Conservation (phyloP, 306 rosid genomes). For the Cucumis melo region DNA sequence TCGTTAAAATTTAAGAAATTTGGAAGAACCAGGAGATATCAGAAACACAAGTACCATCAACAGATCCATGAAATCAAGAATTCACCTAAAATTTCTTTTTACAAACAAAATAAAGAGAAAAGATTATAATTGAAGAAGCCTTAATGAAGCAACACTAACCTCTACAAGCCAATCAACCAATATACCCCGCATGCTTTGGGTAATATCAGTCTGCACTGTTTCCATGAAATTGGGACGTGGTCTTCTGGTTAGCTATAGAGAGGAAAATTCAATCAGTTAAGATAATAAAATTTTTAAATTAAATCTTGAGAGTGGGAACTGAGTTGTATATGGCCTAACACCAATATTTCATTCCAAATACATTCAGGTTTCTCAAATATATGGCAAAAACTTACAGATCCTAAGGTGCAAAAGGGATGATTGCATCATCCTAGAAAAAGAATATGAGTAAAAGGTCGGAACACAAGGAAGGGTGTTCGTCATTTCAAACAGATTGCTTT, state of each 20-base stretch:
- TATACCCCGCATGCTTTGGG: slow-evolving; percentile 76
- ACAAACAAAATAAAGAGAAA: neutral
- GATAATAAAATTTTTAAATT: neutral
- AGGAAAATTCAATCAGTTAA: neutral
- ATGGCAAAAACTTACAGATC: neutral
- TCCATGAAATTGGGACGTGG: slow-evolving; percentile 55
- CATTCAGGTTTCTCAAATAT: neutral
- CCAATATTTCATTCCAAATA: neutral
- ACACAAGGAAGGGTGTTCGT: neutral
- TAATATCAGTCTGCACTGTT: slow-evolving; percentile 59
- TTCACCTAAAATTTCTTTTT: neutral
- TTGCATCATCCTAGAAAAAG: neutral
- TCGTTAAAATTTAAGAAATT: neutral
- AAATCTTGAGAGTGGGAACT: neutral
- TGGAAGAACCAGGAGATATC: neutral
- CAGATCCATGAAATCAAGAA: neutral
- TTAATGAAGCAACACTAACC: slow-evolving; percentile 36
- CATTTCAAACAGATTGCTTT: neutral
- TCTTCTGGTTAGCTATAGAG: slow-evolving; percentile 56
- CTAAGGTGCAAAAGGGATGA: neutral
- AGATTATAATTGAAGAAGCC: neutral
- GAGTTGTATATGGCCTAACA: neutral
- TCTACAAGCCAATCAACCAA: slow-evolving; percentile 96
- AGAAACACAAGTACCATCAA: neutral
- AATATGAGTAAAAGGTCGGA: neutral